Evolutionary conservation across 1,284 basidiomycete species (phyloP), one percentile per base, ranked within the genome.

Genomic region (Papiliotrema fonsecae): DNA sequence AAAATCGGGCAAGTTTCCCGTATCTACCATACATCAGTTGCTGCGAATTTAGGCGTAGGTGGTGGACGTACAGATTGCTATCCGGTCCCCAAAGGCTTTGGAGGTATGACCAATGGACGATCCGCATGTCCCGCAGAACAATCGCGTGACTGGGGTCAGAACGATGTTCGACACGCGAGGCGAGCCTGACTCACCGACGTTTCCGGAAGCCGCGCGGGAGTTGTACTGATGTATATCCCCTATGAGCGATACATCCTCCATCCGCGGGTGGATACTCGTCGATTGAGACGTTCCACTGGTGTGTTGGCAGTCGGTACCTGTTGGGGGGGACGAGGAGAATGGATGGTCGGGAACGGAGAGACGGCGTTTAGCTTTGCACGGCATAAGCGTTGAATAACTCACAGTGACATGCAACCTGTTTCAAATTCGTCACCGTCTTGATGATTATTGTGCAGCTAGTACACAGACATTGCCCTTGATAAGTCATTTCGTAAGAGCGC

Each of bases 61-160:
- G 24, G 38, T 25, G 24, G 11, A 40, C 38, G 6, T 18, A 26
- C 38, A 24, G 6, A 40, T 40, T 9, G 38, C 38, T 6, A 40
- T 40, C 11, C 18, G 24, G 11, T 19, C 19, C 13, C 19, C 19
- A 10, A 40, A 24, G 38, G 38, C 38, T 25, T 21, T 40, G 10
- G 38, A 40, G 6, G 19, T 18, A 25, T 40, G 24, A 19, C 19
- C 38, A 5, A 40, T 21, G 18, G 38, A 26, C 6, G 38, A 40
- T 21, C 38, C 38, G 24, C 38, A 40, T 21, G 38, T 40, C 19
- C 38, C 38, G 38, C 38, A 40, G 38, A 40, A 40, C 10, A 26
- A 19, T 13, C 38, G 38, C 6, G 38, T 40, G 7, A 40, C 38
- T 40, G 38, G 6, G 24, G 11, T 40, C 19, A 40, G 38, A 7